Evolutionary conservation across 495 filamentous ascomycete species (phyloP), one percentile per base, ranked within the genome.

Genomic region (Tuber indicum): DNA sequence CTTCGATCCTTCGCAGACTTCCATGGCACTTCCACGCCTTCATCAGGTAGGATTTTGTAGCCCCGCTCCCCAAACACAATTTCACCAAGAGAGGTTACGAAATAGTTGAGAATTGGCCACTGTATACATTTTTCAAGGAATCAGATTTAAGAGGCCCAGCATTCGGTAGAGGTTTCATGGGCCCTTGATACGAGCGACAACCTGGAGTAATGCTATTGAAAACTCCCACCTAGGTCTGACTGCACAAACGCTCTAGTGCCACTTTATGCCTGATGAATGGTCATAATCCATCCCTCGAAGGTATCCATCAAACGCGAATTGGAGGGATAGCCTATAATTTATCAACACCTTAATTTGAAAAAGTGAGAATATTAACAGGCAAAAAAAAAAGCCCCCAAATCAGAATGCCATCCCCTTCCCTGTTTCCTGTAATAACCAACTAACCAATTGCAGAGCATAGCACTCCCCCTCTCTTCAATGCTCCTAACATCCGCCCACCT

Each of bases 271-370:
- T 7, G 58, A 10, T 32, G 10, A 17, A 32, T 58, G 58, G 26
- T 66, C 58, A 66, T 66, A 66, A 66, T 66, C 2, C 26, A 66
- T 66, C 58, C 32, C 58, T 66, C 58, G 58, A 66, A 32, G 58
- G 58, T 16, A 14, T 66, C 26, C 26, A 36, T 66, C 58, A 3
- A 16, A 26, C 6, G 23, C 12, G 14, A 32, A n/a, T 36, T 6
- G 5, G 5, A 6, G 26, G 58, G 58, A 32, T 66, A 66, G 58
- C n/a, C 58, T 26, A 32, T 66, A 17, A 32, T 66, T 66, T 17
- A 17, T 26, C 58, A 26, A 66, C 2, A 36, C 10, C 26, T 58
- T 19, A 26, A 10, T 26, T 58, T 10, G 49, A 58, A 26, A 16
- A 10, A 26, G n/a, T 10, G 12, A 1, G 52, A 32, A 62, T 62